phyloP scores from a whole-genome alignment of 1,139 yeast species.

The Candida sp. region DNA sequence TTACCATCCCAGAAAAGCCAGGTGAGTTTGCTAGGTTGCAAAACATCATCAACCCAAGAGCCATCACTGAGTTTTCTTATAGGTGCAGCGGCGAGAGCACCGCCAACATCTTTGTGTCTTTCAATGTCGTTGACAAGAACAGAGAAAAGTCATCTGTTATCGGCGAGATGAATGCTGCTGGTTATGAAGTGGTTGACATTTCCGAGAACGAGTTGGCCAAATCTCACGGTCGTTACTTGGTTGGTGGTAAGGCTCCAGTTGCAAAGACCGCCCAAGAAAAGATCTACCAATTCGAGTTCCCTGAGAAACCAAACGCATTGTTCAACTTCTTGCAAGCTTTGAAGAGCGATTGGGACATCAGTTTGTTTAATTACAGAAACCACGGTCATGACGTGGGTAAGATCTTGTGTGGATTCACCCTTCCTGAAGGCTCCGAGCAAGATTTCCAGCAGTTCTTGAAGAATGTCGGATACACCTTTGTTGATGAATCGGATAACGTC shows the following conservation, averaged over 20 bases:
- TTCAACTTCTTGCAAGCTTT: slow-evolving; percentile 75
- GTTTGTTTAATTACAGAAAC: slow-evolving; percentile 95
- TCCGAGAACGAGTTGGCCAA: slow-evolving; percentile 95
- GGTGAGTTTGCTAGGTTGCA: slow-evolving; percentile 87
- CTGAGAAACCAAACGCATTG: slow-evolving; percentile 96
- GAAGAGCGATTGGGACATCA: slow-evolving; percentile 85
- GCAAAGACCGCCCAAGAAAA: slow-evolving; percentile 59
- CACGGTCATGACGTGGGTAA: slow-evolving; percentile 96
- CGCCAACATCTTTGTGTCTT: slow-evolving; percentile 89
- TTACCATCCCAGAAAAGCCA: slow-evolving; percentile 89
- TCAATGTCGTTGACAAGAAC: slow-evolving; percentile 76
- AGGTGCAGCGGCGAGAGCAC: slow-evolving; percentile 59
- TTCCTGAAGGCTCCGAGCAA: slow-evolving; percentile 72
- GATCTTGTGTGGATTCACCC: slow-evolving; percentile 86
- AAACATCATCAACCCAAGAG: slow-evolving; percentile 78
- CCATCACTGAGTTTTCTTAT: slow-evolving; percentile 93
- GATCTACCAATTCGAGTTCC: slow-evolving; percentile 87
- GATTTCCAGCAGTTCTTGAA: slow-evolving; percentile 71
- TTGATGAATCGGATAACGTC: slow-evolving; percentile 83
- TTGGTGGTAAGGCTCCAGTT: slow-evolving; percentile 73
- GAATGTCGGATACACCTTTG: slow-evolving; percentile 74
- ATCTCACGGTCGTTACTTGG: slow-evolving; percentile 93
- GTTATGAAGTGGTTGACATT: slow-evolving; percentile 78
- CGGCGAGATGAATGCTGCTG: slow-evolving; percentile 38
- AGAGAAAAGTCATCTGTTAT: slow-evolving; percentile 50